Percentiles rank a stretch among this genome's conserved stretches.
These are phyloP conservation scores for Orbilia brochopaga DNA, from an alignment of 2,329 filamentous ascomycete genomes.

Conservation along the genomic window DNA sequence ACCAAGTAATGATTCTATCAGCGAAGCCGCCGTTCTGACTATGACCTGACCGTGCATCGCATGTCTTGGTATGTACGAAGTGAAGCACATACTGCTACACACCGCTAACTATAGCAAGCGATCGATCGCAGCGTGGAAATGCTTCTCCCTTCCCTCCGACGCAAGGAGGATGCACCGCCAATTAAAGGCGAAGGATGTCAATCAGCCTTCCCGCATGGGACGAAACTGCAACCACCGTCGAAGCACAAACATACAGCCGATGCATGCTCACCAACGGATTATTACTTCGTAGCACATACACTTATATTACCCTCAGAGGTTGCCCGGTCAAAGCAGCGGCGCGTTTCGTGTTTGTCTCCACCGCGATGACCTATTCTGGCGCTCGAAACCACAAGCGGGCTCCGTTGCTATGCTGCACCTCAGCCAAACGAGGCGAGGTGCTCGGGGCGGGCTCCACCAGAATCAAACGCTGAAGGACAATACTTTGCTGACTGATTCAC, in stretches of 20 bases:
- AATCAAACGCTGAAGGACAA: too few relatives aligned
- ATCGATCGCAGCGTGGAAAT: not conserved
- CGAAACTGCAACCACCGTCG: not conserved
- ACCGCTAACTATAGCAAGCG: not conserved
- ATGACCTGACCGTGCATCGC: not conserved
- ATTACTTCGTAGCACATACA: not conserved
- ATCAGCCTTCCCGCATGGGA: conserved; percentile 4
- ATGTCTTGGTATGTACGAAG: too few relatives aligned
- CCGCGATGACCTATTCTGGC: not conserved
- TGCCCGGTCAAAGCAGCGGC: not conserved
- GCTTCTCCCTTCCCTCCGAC: not conserved
- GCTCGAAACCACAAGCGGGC: not conserved
- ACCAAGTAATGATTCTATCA: too few relatives aligned
- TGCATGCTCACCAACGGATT: not conserved
- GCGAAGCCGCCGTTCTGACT: not conserved
- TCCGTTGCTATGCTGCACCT: conserved; percentile 39
- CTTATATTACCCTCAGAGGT: too few relatives aligned
- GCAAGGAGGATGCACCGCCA: not conserved
- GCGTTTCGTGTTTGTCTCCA: conserved; percentile 11
- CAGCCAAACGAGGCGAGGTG: conserved; percentile 12
- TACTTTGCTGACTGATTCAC: not conserved
- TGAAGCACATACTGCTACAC: too few relatives aligned
- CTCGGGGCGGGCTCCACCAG: not conserved
- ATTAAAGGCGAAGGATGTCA: not conserved
- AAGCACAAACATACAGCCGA: not conserved